Conservation (phyloP, 1,284 basidiomycete species). For the Papiliotrema nemorosa region DNA sequence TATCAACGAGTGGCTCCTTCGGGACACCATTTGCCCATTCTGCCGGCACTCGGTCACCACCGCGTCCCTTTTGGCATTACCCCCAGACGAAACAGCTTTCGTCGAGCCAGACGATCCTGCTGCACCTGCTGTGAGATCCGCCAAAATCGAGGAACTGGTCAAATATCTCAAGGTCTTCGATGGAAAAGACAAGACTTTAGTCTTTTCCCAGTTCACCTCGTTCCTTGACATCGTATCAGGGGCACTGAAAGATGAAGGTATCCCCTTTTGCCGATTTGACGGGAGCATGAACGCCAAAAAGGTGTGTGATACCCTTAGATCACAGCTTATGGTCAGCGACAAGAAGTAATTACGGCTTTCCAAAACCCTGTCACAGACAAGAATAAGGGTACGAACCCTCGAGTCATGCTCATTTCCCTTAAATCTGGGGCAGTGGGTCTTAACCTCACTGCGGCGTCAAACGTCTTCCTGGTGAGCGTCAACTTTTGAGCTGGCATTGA, state of each 20-base stretch:
- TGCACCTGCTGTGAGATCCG: slow-evolving; percentile 56
- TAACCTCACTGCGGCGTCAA: slow-evolving; percentile 84
- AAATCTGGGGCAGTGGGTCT: slow-evolving; percentile 73
- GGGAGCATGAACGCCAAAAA: slow-evolving; percentile 72
- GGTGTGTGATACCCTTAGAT: slow-evolving; percentile 15
- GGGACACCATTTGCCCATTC: slow-evolving; percentile 75
- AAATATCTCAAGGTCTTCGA: slow-evolving; percentile 68
- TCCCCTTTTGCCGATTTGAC: slow-evolving; percentile 73
- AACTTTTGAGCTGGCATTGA: slow-evolving; percentile 6
- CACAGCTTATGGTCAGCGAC: slow-evolving; percentile 49
- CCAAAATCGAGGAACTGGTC: slow-evolving; percentile 76
- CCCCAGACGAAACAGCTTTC: slow-evolving; percentile 55
- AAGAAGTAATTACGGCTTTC: slow-evolving; percentile 71
- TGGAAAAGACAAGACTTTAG: slow-evolving; percentile 67
- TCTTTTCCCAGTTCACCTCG: slow-evolving; percentile 80
- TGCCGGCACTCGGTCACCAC: slow-evolving; percentile 66
- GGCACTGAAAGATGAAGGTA: slow-evolving; percentile 62
- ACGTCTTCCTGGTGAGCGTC: slow-evolving; percentile 72
- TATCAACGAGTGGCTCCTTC: slow-evolving; percentile 56
- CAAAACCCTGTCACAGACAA: slow-evolving; percentile 58
- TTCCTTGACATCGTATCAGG: slow-evolving; percentile 76
- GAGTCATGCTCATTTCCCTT: slow-evolving; percentile 80
- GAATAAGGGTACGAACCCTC: slow-evolving; percentile 55
- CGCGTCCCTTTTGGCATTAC: slow-evolving; percentile 64
- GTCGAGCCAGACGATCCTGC: slow-evolving; percentile 22